Conservation (phyloP, 768 basidiomycete genomes). For the Pleurotus cornucopiae region DNA sequence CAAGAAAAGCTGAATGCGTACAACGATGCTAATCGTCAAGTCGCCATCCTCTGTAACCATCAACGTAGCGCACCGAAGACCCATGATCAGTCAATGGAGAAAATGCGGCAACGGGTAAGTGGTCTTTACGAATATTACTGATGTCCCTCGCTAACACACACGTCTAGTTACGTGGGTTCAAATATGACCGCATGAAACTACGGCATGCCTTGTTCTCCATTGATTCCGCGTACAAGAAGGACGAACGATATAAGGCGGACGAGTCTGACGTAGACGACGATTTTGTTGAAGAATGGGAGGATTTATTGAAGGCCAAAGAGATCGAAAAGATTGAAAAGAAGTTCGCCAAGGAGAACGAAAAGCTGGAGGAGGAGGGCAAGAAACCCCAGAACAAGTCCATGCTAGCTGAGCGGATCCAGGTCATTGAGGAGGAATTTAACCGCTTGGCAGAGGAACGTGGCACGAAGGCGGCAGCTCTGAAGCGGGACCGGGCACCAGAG, state of each 20-base stretch:
- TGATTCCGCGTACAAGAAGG: conserved; percentile 80
- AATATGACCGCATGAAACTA: conserved; percentile 97
- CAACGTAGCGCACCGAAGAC: conserved; percentile 91
- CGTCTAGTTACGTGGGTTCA: conserved; percentile 76
- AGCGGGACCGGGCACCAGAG: conserved; percentile 66
- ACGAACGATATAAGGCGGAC: conserved; percentile 68
- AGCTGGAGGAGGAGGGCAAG: conserved; percentile 69
- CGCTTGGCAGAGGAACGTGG: conserved; percentile 79
- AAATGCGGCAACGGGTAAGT: conserved; percentile 85
- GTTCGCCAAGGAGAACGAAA: conserved; percentile 92
- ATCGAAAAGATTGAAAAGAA: conserved; percentile 91
- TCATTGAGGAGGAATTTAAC: conserved; percentile 75
- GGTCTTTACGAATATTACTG: background rate
- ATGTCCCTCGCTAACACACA: background rate
- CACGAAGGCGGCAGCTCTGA: conserved; percentile 59
- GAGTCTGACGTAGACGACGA: conserved; percentile 97
- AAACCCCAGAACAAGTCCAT: conserved; percentile 53
- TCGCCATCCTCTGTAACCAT: conserved; percentile 99
- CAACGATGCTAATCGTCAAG: conserved; percentile 94
- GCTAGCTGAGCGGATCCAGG: conserved; percentile 63
- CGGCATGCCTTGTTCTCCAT: conserved; percentile 80
- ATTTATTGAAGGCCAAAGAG: conserved; percentile 70
- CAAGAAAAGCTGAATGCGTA: conserved; percentile 97
- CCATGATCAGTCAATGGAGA: conserved; percentile 91
- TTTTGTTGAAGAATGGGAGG: conserved; percentile 79